Evolutionary conservation across 768 basidiomycete species (phyloP).

Genomic region (Lyophyllum atratum): DNA sequence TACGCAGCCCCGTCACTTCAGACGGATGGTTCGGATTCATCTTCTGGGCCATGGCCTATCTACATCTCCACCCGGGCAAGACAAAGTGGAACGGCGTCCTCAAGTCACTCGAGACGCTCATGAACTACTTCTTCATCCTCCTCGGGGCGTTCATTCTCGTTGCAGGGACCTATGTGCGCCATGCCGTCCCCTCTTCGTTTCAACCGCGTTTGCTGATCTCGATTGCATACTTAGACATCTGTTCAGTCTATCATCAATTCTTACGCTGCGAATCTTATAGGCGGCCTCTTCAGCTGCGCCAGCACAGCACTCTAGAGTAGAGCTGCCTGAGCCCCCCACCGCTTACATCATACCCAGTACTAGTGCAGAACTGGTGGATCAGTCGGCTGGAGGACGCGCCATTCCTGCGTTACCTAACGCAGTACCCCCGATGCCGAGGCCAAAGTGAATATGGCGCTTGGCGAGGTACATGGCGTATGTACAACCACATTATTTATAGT

Average conservation of each 20-base stretch:
- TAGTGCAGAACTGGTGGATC: background rate
- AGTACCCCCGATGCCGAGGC: too few relatives aligned
- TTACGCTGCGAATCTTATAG: constrained; percentile 29
- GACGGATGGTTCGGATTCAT: constrained; percentile 42
- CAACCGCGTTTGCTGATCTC: background rate
- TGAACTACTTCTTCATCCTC: constrained; percentile 38
- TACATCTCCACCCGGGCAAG: constrained; percentile 36
- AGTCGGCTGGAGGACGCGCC: background rate
- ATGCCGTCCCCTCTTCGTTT: background rate
- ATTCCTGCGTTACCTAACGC: too few relatives aligned
- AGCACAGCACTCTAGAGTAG: constrained; percentile 27
- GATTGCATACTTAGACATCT: constrained; percentile 26
- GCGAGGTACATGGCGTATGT: too few relatives aligned
- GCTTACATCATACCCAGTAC: too few relatives aligned
- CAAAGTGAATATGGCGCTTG: too few relatives aligned
- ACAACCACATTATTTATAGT: too few relatives aligned
- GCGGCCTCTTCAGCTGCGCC: constrained; percentile 34
- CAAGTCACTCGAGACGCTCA: constrained; percentile 33
- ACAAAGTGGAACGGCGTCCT: constrained; percentile 33
- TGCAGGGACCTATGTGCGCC: constrained; percentile 41
- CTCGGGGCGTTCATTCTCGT: constrained; percentile 38
- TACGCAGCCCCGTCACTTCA: background rate
- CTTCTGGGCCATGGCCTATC: constrained; percentile 47
- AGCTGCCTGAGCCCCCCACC: too few relatives aligned
- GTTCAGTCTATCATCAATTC: constrained; percentile 37